Conservation (phyloP, 139 green algal species). For the Chlamydomonas asymmetrica region DNA sequence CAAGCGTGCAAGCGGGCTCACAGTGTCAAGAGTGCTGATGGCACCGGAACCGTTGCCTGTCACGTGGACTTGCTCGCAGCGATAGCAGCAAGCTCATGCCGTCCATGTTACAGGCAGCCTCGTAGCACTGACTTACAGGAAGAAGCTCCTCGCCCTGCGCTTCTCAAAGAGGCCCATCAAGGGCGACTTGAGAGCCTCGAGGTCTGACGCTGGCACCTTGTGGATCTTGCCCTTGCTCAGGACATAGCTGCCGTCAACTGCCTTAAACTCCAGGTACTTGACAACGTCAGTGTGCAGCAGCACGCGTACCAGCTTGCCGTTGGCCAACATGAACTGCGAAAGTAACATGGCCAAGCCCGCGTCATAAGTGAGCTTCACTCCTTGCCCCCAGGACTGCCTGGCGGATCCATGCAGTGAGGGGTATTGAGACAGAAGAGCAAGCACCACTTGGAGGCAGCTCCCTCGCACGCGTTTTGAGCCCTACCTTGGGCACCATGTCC, state of each 20-base stretch:
- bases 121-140: no score
- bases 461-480: no score
- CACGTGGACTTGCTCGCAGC: no score
- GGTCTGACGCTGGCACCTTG: slow-evolving; percentile 91
- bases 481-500: slow-evolving; percentile 99
- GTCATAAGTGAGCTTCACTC: no score
- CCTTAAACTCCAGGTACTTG: slow-evolving; percentile 99
- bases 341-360: no score
- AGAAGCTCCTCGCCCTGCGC: slow-evolving; percentile 89
- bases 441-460: no score
- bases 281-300: slow-evolving; percentile 97
- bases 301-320: slow-evolving; percentile 87
- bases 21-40: neutral
- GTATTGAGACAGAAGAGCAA: no score
- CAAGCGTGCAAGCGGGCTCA: neutral
- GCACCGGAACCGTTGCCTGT: neutral
- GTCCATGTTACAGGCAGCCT: no score
- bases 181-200: slow-evolving; percentile 88
- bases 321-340: slow-evolving; percentile 87
- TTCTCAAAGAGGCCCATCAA: slow-evolving; percentile 99
- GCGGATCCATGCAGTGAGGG: no score
- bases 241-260: slow-evolving; percentile 92
- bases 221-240: slow-evolving; percentile 87
- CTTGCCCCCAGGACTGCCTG: no score
- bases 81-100: no score